Percentiles rank a stretch among this genome's conserved stretches.
phyloP scores from a whole-genome alignment of 2,329 filamentous ascomycete species.

The Aspergillus phoenicis region DNA sequence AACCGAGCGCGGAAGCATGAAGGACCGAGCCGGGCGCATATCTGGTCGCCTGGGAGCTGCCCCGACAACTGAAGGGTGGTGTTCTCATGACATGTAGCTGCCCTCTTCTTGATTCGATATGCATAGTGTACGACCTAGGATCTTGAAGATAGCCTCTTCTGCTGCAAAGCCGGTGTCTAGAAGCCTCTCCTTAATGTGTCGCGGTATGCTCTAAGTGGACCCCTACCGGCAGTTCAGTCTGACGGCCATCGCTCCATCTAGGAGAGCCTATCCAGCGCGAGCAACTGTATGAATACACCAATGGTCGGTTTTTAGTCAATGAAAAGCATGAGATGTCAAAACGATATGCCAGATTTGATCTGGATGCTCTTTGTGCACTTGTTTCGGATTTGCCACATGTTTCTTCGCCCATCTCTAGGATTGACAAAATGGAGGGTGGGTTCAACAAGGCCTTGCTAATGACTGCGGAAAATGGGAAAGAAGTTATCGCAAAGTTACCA shows the following conservation, averaged over 20 bases:
- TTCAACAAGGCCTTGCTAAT: conserved; percentile 32
- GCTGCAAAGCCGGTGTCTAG: too few species aligned
- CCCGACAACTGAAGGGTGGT: too few species aligned
- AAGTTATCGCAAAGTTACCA: conserved; percentile 29
- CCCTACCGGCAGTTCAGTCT: too few species aligned
- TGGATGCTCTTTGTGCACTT: conserved; percentile 32
- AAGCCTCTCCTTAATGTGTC: too few species aligned
- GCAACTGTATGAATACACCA: conserved; percentile 32
- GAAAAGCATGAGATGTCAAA: conserved; percentile 27
- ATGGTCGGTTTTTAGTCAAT: conserved; percentile 33
- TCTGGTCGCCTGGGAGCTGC: too few species aligned
- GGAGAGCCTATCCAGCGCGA: neutral
- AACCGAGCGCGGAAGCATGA: too few species aligned
- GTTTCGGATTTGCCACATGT: conserved; percentile 23
- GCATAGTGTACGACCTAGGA: too few species aligned
- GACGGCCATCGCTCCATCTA: neutral
- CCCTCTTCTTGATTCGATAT: too few species aligned
- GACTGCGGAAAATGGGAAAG: conserved; percentile 24
- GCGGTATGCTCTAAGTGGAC: too few species aligned
- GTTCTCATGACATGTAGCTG: too few species aligned
- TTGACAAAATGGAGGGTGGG: conserved; percentile 36
- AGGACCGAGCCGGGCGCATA: too few species aligned
- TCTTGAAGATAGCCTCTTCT: too few species aligned
- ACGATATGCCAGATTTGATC: conserved; percentile 33
- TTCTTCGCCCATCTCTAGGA: conserved; percentile 26